Evolutionary conservation across 2,329 filamentous ascomycete genomes (phyloP).

Genomic region (Neonectria neomacrospora): DNA sequence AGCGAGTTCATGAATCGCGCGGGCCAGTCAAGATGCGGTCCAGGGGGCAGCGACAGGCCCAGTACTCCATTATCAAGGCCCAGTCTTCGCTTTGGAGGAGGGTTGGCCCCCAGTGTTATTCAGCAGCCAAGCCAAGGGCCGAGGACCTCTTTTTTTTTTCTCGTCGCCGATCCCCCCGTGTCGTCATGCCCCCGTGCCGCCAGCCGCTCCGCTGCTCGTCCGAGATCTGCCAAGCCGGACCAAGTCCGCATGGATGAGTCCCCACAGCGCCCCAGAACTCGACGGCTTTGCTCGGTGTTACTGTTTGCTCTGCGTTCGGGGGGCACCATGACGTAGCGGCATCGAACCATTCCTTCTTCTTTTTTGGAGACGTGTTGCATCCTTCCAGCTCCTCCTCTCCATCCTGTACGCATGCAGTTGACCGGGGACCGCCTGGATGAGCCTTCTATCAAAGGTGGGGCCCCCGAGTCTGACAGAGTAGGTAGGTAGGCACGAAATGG

Average conservation of each 20-base stretch:
- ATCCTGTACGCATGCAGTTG: too few species aligned
- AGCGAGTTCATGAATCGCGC: neutral
- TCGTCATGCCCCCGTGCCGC: slow-evolving; percentile 39
- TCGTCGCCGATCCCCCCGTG: slow-evolving; percentile 10
- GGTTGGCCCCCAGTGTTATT: too few species aligned
- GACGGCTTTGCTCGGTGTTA: slow-evolving; percentile 37
- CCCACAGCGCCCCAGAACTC: slow-evolving; percentile 16
- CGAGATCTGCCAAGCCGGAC: slow-evolving; percentile 41
- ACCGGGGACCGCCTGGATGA: too few species aligned
- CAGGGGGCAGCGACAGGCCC: too few species aligned
- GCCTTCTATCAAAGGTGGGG: neutral
- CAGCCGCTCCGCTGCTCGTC: slow-evolving; percentile 23
- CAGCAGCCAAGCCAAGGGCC: neutral
- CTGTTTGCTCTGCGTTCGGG: slow-evolving; percentile 10
- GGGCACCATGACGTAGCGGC: slow-evolving; percentile 30
- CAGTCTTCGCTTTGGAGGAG: too few species aligned
- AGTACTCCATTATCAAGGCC: too few species aligned
- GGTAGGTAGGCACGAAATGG: too few species aligned
- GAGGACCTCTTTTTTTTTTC: neutral
- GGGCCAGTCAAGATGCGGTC: neutral
- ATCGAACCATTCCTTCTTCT: neutral
- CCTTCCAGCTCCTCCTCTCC: too few species aligned
- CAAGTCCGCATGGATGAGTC: slow-evolving; percentile 13
- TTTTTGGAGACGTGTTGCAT: neutral
- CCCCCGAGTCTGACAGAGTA: neutral